Base-by-base conservation (phyloP, 2,329 filamentous ascomycete genomes). In the Claviceps capensis region DNA sequence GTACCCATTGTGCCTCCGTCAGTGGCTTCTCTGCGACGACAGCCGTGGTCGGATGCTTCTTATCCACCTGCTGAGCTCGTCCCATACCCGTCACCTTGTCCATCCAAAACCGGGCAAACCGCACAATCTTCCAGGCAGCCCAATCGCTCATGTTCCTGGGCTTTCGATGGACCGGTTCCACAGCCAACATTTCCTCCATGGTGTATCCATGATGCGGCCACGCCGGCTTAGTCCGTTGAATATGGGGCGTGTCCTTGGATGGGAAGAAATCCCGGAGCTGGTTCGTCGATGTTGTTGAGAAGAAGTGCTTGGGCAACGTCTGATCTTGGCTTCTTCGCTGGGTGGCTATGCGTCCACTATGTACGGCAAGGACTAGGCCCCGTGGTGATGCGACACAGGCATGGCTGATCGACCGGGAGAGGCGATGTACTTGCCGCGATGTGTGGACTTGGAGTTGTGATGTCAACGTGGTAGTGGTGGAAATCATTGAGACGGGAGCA, bases 1-100 rank as follows among this genome's bases (percentile, higher is more conserved):
- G 52, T 62, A 75, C 72, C 84, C 93, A 98, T 70, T 97, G 93
- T 5, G 83, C 74, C 65, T 95, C 90, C 0, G 81, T 93, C 74
- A 95, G 61, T 65, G 83, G 70, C 73, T 78, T 70, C 50, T 78
- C 62, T 52, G 78, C 74, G 22, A 64, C 62, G 8, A 79, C 61
- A 5, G 77, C 69, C 2, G 75, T 80, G 0, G 78, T 82, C 7
- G 79, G 78, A 54, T 77, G 67, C 57, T 66, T 69, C 64, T 73
- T 77, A 61, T 80, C 75, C 36, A 76, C 78, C 56, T 86, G 78
- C 63, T 95, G 88, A 36, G 80, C 82, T 59, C 88, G 85, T 40
- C 65, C 68, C 68, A 81, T 73, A 13, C 89, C 88, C 0, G 90
- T 95, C 16, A 77, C 86, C 38, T 83, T 69, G 64, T 97, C 91